Conservation (phyloP, 306 rosid genomes). For the Malus orientalis region DNA sequence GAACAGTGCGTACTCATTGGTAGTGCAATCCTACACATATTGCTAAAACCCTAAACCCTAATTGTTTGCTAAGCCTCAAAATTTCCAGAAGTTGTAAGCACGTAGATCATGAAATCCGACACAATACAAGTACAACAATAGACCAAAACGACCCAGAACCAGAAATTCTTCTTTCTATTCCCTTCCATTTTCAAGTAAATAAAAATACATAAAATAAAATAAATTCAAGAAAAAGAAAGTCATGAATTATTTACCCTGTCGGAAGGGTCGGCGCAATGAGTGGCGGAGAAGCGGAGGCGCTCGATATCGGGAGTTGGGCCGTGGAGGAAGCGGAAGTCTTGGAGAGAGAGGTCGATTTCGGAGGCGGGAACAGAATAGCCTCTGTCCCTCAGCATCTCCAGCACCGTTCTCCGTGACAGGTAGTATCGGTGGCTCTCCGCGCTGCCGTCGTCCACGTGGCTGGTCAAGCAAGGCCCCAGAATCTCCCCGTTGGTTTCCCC, state of each 20-base stretch:
- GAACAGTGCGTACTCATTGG: neutral
- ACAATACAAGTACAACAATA: neutral
- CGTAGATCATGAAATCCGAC: neutral
- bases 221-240: neutral
- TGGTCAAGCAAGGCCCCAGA: constrained; percentile 37
- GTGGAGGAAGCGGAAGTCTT: constrained; percentile 49
- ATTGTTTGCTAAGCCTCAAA: neutral
- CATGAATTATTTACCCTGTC: constrained; percentile 32
- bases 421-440: constrained; percentile 66
- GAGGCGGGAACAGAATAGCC: constrained; percentile 51
- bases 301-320: constrained; percentile 50
- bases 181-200: neutral
- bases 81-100: neutral
- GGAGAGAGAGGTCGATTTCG: constrained; percentile 52
- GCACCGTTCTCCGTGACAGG: constrained; percentile 54
- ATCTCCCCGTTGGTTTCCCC: constrained; percentile 1
- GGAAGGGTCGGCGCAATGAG: constrained; percentile 53
- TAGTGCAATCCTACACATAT: neutral
- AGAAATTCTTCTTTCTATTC: neutral
- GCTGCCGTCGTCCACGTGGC: constrained; percentile 46
- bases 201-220: neutral
- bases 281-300: constrained; percentile 62
- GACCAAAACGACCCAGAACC: neutral
- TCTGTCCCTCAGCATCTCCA: constrained; percentile 87
- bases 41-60: neutral